Evolutionary conservation across 371 early-diverging fungal genomes (phyloP).

Genomic region (Thermomucor indicae-seudaticae): DNA sequence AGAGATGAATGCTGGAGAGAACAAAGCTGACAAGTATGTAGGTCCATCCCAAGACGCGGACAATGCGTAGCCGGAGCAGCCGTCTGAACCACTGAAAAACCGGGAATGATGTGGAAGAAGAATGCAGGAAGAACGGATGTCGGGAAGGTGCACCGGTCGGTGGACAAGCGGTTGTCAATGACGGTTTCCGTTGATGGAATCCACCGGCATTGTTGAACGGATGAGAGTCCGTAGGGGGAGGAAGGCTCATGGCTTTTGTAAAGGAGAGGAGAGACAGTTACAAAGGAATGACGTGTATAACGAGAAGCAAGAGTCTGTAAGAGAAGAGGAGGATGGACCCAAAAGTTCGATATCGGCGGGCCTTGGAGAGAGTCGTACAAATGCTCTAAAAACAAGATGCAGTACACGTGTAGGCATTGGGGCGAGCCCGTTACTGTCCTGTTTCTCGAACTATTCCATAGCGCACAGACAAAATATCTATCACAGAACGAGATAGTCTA

Average conservation of each 20-base stretch:
- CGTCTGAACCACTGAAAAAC: conserved; percentile 2
- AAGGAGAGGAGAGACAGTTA: not conserved
- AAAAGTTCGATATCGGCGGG: too few species aligned
- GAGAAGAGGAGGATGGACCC: too few species aligned
- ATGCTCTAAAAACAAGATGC: too few species aligned
- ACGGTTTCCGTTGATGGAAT: conserved; percentile 32
- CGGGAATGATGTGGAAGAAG: not conserved
- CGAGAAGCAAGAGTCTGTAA: too few species aligned
- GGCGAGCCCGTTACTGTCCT: too few species aligned
- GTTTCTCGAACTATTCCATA: too few species aligned
- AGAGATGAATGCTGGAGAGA: conserved; percentile 27
- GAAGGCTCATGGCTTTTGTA: not conserved
- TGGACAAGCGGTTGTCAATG: conserved; percentile 28
- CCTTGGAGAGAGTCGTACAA: too few species aligned
- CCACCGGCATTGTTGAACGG: not conserved
- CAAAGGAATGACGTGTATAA: not conserved
- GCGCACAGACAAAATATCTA: too few species aligned
- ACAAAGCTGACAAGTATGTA: conserved; percentile 22
- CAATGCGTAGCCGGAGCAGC: conserved; percentile 9
- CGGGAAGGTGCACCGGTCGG: conserved; percentile 13
- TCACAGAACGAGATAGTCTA: too few species aligned
- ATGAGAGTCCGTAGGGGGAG: not conserved
- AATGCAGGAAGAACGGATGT: conserved; percentile 1
- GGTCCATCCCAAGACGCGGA: conserved; percentile 19
- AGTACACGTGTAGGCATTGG: too few species aligned